phyloP scores from a whole-genome alignment of 2,329 filamentous ascomycete species.

The Verticillium nubilum region DNA sequence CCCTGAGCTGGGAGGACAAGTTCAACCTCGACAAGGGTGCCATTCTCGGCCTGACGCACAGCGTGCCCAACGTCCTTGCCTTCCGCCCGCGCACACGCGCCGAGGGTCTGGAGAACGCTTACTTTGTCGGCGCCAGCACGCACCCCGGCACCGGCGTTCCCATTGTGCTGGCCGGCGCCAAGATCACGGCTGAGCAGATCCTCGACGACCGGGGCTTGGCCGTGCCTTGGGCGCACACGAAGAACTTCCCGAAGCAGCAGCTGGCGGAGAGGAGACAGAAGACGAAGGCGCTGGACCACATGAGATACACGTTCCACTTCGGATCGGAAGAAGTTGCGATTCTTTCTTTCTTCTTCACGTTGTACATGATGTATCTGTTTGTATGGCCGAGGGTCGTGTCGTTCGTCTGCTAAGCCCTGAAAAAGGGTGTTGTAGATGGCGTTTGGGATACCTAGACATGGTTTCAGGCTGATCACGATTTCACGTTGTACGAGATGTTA shows the following conservation, averaged over 20 bases:
- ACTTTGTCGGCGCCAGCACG: slow-evolving; percentile 71
- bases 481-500: neutral
- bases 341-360: neutral
- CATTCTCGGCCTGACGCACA: slow-evolving; percentile 66
- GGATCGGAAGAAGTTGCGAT: slow-evolving; percentile 11
- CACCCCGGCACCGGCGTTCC: slow-evolving; percentile 74
- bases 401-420: neutral
- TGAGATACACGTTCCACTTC: slow-evolving; percentile 9
- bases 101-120: slow-evolving; percentile 43
- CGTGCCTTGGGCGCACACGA: slow-evolving; percentile 20
- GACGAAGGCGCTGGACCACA: slow-evolving; percentile 6
- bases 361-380: neutral
- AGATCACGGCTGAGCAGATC: slow-evolving; percentile 46
- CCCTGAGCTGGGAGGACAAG: slow-evolving; percentile 54
- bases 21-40: slow-evolving; percentile 74
- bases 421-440: neutral
- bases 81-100: slow-evolving; percentile 59
- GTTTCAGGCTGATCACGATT: neutral
- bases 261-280: neutral
- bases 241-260: neutral
- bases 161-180: slow-evolving; percentile 64
- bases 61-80: slow-evolving; percentile 67
- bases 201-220: slow-evolving; percentile 24
- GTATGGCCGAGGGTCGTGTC: neutral
- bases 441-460: neutral